Percentiles rank a stretch among this genome's conserved stretches.
Conservation (phyloP, 495 filamentous ascomycete species). For the Aspergillus steynii region DNA sequence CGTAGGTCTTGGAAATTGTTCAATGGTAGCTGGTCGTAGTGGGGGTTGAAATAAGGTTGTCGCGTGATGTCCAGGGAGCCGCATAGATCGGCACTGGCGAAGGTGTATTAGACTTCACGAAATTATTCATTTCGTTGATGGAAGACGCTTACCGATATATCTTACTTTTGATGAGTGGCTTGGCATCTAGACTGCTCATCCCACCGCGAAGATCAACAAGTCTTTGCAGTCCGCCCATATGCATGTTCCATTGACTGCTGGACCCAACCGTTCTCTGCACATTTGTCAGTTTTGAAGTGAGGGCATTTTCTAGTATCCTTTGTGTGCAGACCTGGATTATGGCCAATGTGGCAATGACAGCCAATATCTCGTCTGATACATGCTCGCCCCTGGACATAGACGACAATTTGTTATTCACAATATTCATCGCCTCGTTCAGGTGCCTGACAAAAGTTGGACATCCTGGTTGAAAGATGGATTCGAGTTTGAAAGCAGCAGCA, state of each 20-base stretch:
- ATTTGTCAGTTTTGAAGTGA: too few species aligned
- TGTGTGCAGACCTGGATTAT: background rate
- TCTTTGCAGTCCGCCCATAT: conserved; percentile 1
- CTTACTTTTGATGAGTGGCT: conserved; percentile 2
- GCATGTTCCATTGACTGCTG: background rate
- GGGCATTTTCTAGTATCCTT: background rate
- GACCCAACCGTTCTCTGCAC: background rate
- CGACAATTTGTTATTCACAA: background rate
- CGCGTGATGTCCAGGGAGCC: conserved; percentile 1
- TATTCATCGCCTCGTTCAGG: background rate
- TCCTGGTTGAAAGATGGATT: background rate
- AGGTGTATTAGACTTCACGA: background rate
- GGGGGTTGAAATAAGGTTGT: background rate
- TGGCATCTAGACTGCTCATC: background rate
- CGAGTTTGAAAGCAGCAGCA: background rate
- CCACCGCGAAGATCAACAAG: conserved; percentile 5
- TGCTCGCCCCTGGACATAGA: background rate
- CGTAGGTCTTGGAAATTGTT: background rate
- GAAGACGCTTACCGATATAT: conserved; percentile 1
- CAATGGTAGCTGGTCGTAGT: background rate
- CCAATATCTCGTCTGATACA: conserved; percentile 6
- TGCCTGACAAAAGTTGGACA: conserved; percentile 2
- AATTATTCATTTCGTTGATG: background rate
- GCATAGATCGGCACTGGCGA: conserved; percentile 3
- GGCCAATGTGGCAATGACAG: conserved; percentile 5